Conservation (phyloP, 768 basidiomycete species). For the Kwoniella heveanensis region DNA sequence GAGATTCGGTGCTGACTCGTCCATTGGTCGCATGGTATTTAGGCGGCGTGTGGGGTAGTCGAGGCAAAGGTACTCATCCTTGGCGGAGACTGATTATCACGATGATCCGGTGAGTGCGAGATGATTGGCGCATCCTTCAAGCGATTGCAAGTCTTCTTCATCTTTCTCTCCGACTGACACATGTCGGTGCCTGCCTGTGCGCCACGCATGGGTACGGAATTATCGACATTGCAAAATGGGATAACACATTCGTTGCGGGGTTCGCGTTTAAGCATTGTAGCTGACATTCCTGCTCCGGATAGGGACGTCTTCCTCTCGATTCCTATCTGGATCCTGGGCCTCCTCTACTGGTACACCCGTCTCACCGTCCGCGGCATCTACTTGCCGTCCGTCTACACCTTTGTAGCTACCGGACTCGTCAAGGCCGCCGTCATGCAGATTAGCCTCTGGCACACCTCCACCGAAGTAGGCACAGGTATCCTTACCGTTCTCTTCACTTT, state of each 20-base stretch:
- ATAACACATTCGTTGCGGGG: too few species aligned
- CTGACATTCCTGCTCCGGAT: conserved; percentile 6
- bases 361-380: conserved; percentile 23
- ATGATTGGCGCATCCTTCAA: background rate
- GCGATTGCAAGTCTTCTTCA: background rate
- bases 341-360: conserved; percentile 36
- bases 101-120: conserved; percentile 9
- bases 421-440: background rate
- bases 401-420: background rate
- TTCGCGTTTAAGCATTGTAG: too few species aligned
- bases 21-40: background rate
- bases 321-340: conserved; percentile 15
- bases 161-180: too few species aligned
- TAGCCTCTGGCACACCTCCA: background rate
- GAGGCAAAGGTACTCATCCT: conserved; percentile 21
- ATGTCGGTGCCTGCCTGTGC: too few species aligned
- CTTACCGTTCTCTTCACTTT: background rate
- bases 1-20: background rate
- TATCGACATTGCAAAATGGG: too few species aligned
- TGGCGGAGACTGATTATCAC: conserved; percentile 20
- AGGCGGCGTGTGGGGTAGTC: conserved; percentile 29
- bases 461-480: background rate
- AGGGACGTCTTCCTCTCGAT: conserved; percentile 14
- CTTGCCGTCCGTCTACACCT: background rate
- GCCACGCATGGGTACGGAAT: too few species aligned